Base-by-base conservation (phyloP, 768 basidiomycete genomes). In the Amanita rubescens region DNA sequence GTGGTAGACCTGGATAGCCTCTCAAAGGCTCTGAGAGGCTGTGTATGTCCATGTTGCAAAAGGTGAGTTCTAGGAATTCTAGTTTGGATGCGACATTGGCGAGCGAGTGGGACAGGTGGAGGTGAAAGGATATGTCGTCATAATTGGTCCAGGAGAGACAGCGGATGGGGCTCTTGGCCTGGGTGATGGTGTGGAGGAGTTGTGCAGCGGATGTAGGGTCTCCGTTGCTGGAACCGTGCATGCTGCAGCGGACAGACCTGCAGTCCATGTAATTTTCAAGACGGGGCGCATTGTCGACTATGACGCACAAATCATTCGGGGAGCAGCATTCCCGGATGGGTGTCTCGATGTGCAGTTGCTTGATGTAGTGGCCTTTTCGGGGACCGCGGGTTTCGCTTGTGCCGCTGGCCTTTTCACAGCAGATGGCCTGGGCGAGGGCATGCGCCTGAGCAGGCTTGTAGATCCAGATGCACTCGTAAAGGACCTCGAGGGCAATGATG, bases 381-480 rank as follows among this genome's bases (percentile, higher is more conserved):
- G 45, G 41, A 56, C 53, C 38, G 44, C 43, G 20, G 22, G 56
- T 48, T 55, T 30, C 8, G 27, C 27, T 30, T 30, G 27, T 30
- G 27, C 27, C 27, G 27, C 27, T 30, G 27, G 3, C 27, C 27
- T 30, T 30, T 30, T 30, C 55, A 47, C n/a, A n/a, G n/a, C 71
- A 68, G 7, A 78, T 62, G 24, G 63, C 58, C 15, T 46, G 61
- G 57, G 63, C 81, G 61, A 67, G 68, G 62, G 62, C 74, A 68
- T 57, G 73, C 0, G 81, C 78, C 56, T 81, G 75, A 35, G 68
- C 64, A 20, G 77, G 77, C 34, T 75, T 69, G 49, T 72, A 72
- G 60, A 89, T 80, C 87, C 87, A 87, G 35, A 87, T 75, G 63
- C 78, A 81, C 61, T 87, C 82, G 67, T 76, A 87, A 15, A 87